phyloP scores from a whole-genome alignment of 2,329 filamentous ascomycete species.

The Byssothecium circinans region DNA sequence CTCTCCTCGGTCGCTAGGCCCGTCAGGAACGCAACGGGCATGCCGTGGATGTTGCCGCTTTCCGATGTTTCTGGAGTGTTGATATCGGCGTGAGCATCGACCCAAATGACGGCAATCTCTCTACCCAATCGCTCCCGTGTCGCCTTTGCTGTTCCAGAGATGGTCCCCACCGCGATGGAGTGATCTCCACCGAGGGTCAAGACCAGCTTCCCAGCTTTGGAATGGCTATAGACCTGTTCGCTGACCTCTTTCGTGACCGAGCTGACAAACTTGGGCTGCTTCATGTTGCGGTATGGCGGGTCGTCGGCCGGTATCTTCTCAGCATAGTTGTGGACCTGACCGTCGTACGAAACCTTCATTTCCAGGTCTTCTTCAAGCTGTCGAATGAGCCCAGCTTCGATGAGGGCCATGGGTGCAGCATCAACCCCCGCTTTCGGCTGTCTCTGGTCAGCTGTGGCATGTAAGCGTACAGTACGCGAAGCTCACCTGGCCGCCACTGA shows the following conservation, averaged over 20 bases:
- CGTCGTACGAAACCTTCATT: slow-evolving; percentile 85
- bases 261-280: slow-evolving; percentile 84
- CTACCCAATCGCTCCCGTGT: slow-evolving; percentile 77
- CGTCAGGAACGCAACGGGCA: slow-evolving; percentile 92
- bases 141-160: slow-evolving; percentile 84
- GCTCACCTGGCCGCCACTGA: slow-evolving; percentile 90
- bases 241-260: slow-evolving; percentile 80
- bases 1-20: slow-evolving; percentile 77
- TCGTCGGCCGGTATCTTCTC: slow-evolving; percentile 72
- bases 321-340: slow-evolving; percentile 77
- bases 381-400: slow-evolving; percentile 80
- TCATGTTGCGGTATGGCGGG: slow-evolving; percentile 87
- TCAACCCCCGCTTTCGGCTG: slow-evolving; percentile 92
- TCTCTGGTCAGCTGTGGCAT: slow-evolving; percentile 10
- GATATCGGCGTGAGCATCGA: slow-evolving; percentile 97
- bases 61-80: slow-evolving; percentile 90
- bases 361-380: slow-evolving; percentile 83
- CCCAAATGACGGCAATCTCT: slow-evolving; percentile 96
- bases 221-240: slow-evolving; percentile 84
- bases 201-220: slow-evolving; percentile 79
- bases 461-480: slow-evolving; percentile 8
- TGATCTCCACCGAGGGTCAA: slow-evolving; percentile 95
- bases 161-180: slow-evolving; percentile 91
- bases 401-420: slow-evolving; percentile 83
- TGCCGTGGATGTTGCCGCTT: slow-evolving; percentile 95